These are phyloP conservation scores for Cutaneotrichosporon dermatis DNA, from an alignment of 1,284 basidiomycete genomes.

Conservation along the genomic window DNA sequence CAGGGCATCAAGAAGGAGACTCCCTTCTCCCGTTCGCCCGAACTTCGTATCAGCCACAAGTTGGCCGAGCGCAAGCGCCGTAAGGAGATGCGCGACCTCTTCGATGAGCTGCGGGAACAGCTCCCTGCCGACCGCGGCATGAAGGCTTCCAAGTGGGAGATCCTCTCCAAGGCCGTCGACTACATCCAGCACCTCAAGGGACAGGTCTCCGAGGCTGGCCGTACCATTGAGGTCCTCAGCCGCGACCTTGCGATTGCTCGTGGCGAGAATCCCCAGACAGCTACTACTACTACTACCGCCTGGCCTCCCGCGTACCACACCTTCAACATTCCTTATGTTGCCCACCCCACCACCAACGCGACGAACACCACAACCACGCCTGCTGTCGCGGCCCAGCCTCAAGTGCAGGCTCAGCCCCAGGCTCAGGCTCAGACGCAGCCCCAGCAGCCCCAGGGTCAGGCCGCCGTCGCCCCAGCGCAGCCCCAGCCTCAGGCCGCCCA, in stretches of 20 bases:
- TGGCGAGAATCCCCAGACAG: slow-evolving; percentile 6
- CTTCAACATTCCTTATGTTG: slow-evolving; percentile 19
- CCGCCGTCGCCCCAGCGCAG: background rate
- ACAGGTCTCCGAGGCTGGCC: slow-evolving; percentile 13
- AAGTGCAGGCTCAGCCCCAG: background rate
- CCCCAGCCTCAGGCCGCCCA: background rate
- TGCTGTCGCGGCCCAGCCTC: background rate
- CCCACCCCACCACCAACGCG: slow-evolving; percentile 3
- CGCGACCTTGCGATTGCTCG: slow-evolving; percentile 15
- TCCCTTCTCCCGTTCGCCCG: slow-evolving; percentile 88
- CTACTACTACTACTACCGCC: slow-evolving; percentile 1
- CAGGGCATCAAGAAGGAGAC: slow-evolving; percentile 52
- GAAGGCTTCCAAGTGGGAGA: slow-evolving; percentile 73
- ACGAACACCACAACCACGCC: slow-evolving; percentile 4
- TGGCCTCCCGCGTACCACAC: slow-evolving; percentile 19
- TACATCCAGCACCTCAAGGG: slow-evolving; percentile 23
- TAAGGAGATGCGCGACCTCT: slow-evolving; percentile 96
- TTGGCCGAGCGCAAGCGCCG: slow-evolving; percentile 81
- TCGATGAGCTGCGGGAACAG: slow-evolving; percentile 86
- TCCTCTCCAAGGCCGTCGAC: slow-evolving; percentile 25
- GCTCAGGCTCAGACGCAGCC: background rate
- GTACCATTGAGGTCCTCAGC: slow-evolving; percentile 15
- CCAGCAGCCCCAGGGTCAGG: background rate
- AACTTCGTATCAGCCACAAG: slow-evolving; percentile 87
- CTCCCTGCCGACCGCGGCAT: slow-evolving; percentile 84